Evolutionary conservation across 352 stramenopile species (phyloP).

Genomic region (Globisporangium solare): DNA sequence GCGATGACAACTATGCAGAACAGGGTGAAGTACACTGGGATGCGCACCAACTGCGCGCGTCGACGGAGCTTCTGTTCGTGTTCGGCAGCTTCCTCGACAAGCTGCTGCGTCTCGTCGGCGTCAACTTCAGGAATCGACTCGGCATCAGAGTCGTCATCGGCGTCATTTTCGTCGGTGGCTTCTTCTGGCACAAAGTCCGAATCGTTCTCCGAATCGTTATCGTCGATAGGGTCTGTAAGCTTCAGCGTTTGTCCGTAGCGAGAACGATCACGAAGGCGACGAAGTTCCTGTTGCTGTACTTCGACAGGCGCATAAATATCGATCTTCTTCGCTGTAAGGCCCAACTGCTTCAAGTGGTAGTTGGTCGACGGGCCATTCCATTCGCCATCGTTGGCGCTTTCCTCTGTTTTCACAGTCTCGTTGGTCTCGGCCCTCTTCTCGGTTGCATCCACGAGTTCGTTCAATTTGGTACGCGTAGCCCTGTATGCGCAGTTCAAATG

Average conservation of each 20-base stretch:
- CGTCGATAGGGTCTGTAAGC: slow-evolving; percentile 26
- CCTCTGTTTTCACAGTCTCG: slow-evolving; percentile 8
- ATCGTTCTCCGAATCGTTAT: slow-evolving; percentile 55
- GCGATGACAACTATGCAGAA: slow-evolving; percentile 35
- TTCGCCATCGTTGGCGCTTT: slow-evolving; percentile 15
- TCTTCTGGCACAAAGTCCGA: slow-evolving; percentile 47
- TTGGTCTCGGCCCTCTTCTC: slow-evolving; percentile 8
- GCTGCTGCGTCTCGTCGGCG: slow-evolving; percentile 30
- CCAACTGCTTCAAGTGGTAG: slow-evolving; percentile 79
- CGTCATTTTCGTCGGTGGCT: slow-evolving; percentile 17
- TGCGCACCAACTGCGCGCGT: slow-evolving; percentile 5
- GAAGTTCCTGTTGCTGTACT: slow-evolving; percentile 62
- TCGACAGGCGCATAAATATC: slow-evolving; percentile 73
- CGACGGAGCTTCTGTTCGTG: slow-evolving; percentile 20
- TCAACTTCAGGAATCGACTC: slow-evolving; percentile 45
- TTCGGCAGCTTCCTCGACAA: slow-evolving; percentile 39
- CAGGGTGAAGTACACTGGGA: slow-evolving; percentile 28
- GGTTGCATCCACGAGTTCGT: slow-evolving; percentile 20
- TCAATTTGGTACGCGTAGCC: slow-evolving; percentile 32
- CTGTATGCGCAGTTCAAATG: slow-evolving; percentile 8
- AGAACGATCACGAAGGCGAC: slow-evolving; percentile 48
- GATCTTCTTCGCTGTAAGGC: slow-evolving; percentile 60
- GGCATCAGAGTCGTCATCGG: slow-evolving; percentile 33
- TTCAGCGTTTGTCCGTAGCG: slow-evolving; percentile 36
- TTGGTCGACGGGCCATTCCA: slow-evolving; percentile 60